Base-by-base conservation (phyloP, 2,329 filamentous ascomycete species). In the Stenocarpella maydis region DNA sequence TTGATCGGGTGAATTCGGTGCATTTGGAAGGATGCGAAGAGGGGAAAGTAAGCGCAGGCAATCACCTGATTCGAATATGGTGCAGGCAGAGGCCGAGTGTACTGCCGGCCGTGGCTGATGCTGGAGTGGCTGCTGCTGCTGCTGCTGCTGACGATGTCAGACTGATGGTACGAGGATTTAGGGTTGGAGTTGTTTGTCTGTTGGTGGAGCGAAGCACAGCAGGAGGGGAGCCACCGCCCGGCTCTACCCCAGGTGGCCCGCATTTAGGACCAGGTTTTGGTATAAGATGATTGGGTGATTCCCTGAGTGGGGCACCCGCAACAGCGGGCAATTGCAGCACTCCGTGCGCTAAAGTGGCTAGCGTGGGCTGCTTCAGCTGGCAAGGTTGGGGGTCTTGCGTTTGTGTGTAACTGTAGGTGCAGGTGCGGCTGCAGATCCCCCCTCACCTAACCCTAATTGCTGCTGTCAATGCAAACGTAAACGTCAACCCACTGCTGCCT, bases 401-500 rank as follows among this genome's bases (percentile, higher is more conserved):
- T 21, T 49, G 26, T 37, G 58, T 49, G 58, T 34, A 34, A 34
- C 21, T 14, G 41, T 4, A 43, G 15, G 15, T 14, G 45, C n/a
- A n/a, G 50, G n/a, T n/a, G n/a, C 50, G 34, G 50, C 17, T 21
- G 49, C 39, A 60, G 54, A 37, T 43, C 41, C 19, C 5, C 43
- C 43, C 58, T 37, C 43, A 37, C 58, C 58, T 63, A 49, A 63
- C 28, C 58, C 28, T 34, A 21, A 17, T 49, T 49, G 31, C 34
- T 63, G 26, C 26, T 49, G 58, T 49, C 43, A 63, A 47, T 49
- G 58, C 58, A 21, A 24, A 39, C 37, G 43, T 24, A 53, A 69
- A 69, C 68, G 68, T 69, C 68, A 69, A 49, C 53, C 41, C 54
- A 26, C 50, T 61, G 68, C 19, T 61, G 68, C 68, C 68, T 69